Evolutionary conservation across 148 eudicot genomes (phyloP).

Genomic region (Fagopyrum tataricum): DNA sequence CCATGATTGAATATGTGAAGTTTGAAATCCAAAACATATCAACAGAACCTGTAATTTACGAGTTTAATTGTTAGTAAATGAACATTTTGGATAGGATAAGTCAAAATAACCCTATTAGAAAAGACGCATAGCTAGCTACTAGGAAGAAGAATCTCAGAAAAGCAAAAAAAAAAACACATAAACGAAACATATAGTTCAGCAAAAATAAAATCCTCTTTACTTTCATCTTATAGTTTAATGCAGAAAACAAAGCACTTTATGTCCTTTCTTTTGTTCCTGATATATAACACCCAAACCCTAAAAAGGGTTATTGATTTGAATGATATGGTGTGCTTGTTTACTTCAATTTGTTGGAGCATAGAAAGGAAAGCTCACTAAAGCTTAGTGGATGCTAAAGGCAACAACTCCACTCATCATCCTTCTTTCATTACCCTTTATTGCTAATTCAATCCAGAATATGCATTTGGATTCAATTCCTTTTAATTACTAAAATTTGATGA

Average conservation of each 20-base stretch:
- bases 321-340: slow-evolving; percentile 14
- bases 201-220: background rate
- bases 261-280: slow-evolving; percentile 36
- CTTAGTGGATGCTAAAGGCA: slow-evolving; percentile 9
- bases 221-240: slow-evolving; percentile 11
- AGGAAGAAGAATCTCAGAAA: slow-evolving; percentile 11
- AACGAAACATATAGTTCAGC: slow-evolving; percentile 24
- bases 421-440: background rate
- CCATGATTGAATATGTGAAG: too few species aligned
- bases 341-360: slow-evolving; percentile 12
- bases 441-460: background rate
- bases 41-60: too few species aligned
- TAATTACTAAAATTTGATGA: background rate
- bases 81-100: background rate
- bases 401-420: background rate
- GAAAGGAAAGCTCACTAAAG: slow-evolving; percentile 13
- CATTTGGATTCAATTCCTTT: background rate
- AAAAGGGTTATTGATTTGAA: slow-evolving; percentile 36
- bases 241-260: slow-evolving; percentile 33
- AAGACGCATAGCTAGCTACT: background rate
- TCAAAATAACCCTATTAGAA: background rate
- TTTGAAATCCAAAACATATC: too few species aligned
- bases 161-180: slow-evolving; percentile 13
- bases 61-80: background rate
- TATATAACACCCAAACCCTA: slow-evolving; percentile 59